Percentiles rank a stretch among this genome's conserved stretches.
These are phyloP conservation scores for Aspergillus leporis DNA, from an alignment of 495 filamentous ascomycete genomes.

Conservation along the genomic window DNA sequence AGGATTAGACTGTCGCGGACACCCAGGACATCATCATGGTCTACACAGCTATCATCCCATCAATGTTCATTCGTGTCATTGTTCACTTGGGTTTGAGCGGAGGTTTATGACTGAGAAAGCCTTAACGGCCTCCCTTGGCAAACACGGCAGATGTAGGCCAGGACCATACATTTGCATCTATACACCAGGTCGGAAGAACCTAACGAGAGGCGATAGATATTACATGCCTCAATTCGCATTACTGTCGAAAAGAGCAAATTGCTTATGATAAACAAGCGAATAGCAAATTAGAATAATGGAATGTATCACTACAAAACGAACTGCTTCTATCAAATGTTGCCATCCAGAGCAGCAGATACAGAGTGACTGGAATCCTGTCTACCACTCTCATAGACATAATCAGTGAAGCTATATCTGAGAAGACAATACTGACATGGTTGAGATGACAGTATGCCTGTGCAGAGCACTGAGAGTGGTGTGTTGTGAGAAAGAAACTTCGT, in stretches of 20 bases:
- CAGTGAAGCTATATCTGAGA: conserved; percentile 70
- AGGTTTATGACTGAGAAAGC: neutral
- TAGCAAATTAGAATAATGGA: conserved; percentile 26
- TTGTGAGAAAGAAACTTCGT: conserved; percentile 30
- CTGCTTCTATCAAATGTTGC: conserved; percentile 73
- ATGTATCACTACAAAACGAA: conserved; percentile 68
- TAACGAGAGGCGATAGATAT: neutral
- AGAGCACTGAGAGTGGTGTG: conserved; percentile 47
- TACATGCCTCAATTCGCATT: conserved; percentile 1
- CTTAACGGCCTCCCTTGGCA: neutral
- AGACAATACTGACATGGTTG: conserved; percentile 44
- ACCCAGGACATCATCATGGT: neutral
- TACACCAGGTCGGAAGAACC: neutral
- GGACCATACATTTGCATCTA: neutral
- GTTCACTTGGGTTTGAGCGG: neutral
- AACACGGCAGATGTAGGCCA: neutral
- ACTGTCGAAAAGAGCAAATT: neutral
- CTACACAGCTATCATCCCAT: conserved; percentile 2
- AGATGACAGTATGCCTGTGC: conserved; percentile 55
- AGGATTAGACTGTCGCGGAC: neutral
- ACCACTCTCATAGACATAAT: conserved; percentile 60
- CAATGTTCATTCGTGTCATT: neutral
- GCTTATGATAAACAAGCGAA: conserved; percentile 1
- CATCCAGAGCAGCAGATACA: conserved; percentile 96
- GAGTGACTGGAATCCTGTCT: conserved; percentile 70